Evolutionary conservation across 1,284 basidiomycete genomes (phyloP).

Genomic region (Taiwanofungus camphoratus): DNA sequence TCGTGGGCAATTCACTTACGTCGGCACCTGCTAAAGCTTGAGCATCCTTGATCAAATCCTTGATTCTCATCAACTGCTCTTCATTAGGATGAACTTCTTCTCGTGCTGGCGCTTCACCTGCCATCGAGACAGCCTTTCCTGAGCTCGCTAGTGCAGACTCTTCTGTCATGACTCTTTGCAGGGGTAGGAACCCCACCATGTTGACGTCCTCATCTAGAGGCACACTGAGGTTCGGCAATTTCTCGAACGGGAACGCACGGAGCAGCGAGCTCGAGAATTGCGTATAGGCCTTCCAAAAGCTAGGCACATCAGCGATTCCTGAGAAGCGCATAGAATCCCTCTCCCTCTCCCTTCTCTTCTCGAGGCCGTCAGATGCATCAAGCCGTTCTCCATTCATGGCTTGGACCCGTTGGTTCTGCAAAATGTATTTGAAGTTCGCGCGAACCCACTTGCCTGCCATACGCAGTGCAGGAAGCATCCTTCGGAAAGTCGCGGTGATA

Average conservation of each 20-base stretch:
- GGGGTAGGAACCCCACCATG: constrained; percentile 82
- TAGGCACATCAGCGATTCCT: constrained; percentile 29
- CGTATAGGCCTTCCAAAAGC: constrained; percentile 75
- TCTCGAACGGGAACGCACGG: constrained; percentile 64
- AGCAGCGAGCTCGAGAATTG: constrained; percentile 63
- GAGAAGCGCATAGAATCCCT: constrained; percentile 9
- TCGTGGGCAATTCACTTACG: too few relatives aligned
- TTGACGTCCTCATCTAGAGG: constrained; percentile 92
- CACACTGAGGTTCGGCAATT: constrained; percentile 56
- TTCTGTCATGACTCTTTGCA: constrained; percentile 49
- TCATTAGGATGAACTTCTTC: constrained; percentile 87
- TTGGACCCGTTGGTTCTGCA: constrained; percentile 34
- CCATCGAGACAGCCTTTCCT: constrained; percentile 14
- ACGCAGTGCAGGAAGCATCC: constrained; percentile 83
- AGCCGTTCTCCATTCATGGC: too few relatives aligned
- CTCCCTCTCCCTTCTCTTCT: constrained; percentile 12
- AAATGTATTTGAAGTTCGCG: constrained; percentile 72
- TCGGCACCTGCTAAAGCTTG: constrained; percentile 52
- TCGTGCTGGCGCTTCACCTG: constrained; percentile 16
- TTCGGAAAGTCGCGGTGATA: constrained; percentile 82
- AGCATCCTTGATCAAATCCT: constrained; percentile 80
- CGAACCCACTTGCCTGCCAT: constrained; percentile 88
- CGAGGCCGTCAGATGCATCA: too few relatives aligned
- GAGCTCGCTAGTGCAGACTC: constrained; percentile 21
- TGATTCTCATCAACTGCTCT: constrained; percentile 90